Conservation (phyloP, 2,329 filamentous ascomycete species). For the Penicillium capsulatum region DNA sequence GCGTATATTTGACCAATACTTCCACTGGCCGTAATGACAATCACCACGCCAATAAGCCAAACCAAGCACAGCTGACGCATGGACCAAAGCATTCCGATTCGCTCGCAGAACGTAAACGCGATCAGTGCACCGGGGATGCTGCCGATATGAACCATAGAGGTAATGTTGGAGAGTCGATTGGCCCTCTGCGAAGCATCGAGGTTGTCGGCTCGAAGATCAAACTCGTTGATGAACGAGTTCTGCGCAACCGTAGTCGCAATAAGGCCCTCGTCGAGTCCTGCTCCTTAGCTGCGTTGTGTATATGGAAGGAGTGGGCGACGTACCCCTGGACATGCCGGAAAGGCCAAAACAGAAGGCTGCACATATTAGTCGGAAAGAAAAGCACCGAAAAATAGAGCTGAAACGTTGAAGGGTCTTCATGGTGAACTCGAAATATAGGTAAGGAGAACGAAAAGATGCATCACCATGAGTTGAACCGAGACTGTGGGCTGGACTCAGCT, state of each 20-base stretch:
- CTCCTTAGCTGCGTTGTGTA: not conserved
- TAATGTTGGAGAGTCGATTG: slow-evolving; percentile 35
- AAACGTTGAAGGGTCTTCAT: no score
- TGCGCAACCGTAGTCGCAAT: slow-evolving; percentile 21
- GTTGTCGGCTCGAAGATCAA: slow-evolving; percentile 5
- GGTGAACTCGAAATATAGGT: no score
- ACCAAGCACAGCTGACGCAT: slow-evolving; percentile 20
- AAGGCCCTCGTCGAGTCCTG: slow-evolving; percentile 22
- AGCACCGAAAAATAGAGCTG: no score
- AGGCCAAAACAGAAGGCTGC: slow-evolving; percentile 15
- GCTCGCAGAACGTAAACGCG: slow-evolving; percentile 27
- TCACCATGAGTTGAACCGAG: no score
- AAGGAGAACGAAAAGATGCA: no score
- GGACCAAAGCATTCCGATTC: slow-evolving; percentile 26
- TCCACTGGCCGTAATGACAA: slow-evolving; percentile 33
- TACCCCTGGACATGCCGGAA: slow-evolving; percentile 16
- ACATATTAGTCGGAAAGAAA: slow-evolving; percentile 11
- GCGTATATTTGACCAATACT: slow-evolving; percentile 29
- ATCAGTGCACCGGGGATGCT: slow-evolving; percentile 35
- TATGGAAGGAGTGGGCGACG: not conserved
- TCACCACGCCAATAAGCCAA: slow-evolving; percentile 24
- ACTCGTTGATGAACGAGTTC: slow-evolving; percentile 17
- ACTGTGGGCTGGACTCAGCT: no score
- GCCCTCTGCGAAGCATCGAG: slow-evolving; percentile 24
- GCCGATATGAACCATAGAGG: slow-evolving; percentile 41